A percentile compares a stretch with the other conserved stretches of the same genome.
phyloP scores from a whole-genome alignment of 805 yeast genomes.

The Lipomyces chichibuensis region DNA sequence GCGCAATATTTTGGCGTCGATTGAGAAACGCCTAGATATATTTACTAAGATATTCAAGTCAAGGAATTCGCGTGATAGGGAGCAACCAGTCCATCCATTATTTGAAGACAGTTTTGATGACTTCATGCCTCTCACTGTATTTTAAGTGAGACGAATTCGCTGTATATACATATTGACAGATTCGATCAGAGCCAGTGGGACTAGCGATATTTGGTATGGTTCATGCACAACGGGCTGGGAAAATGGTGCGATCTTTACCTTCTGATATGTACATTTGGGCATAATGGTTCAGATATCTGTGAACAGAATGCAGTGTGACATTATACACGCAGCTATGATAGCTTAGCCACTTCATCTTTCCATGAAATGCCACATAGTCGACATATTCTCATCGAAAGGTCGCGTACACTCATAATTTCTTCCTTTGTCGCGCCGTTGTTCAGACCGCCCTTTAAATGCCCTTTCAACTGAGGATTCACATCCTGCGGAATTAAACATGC shows the following conservation, averaged over 20 bases:
- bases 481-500: constrained; percentile 88
- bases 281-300: no score
- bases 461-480: constrained; percentile 89
- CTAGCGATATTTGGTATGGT: neutral
- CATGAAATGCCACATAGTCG: constrained; percentile 75
- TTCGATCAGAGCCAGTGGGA: neutral
- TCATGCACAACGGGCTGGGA: neutral
- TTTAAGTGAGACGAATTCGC: neutral
- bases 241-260: no score
- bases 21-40: neutral
- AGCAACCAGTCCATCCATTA: neutral
- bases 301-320: neutral
- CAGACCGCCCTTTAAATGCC: constrained; percentile 84
- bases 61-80: neutral
- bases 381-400: constrained; percentile 64
- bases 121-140: neutral
- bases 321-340: constrained; percentile 41
- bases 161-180: neutral
- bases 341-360: constrained; percentile 57
- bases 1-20: neutral
- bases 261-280: no score
- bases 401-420: constrained; percentile 62
- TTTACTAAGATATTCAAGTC: neutral
- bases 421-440: constrained; percentile 73
- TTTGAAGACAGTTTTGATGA: neutral